Conservation (phyloP, 345 rosid genomes). For the Pugionium dolabratum region DNA sequence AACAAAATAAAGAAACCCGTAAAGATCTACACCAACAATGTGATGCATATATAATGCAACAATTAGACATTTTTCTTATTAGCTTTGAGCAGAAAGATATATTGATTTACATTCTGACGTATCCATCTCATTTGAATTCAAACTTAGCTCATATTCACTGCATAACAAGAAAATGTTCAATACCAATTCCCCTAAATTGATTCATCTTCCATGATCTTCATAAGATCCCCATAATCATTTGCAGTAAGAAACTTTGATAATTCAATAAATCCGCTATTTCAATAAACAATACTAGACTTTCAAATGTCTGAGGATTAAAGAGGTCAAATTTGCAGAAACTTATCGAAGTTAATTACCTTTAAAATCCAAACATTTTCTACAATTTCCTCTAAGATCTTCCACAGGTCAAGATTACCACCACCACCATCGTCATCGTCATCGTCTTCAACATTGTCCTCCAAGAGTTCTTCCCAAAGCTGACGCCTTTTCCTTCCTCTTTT, state of each 20-base stretch:
- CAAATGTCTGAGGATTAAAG: too few relatives aligned
- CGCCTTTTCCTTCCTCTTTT: slow-evolving; percentile 27
- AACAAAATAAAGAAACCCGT: slow-evolving; percentile 11
- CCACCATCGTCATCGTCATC: background rate
- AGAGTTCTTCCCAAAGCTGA: slow-evolving; percentile 39
- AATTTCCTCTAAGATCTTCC: slow-evolving; percentile 38
- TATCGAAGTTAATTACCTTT: slow-evolving; percentile 30
- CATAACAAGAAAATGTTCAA: background rate
- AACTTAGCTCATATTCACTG: slow-evolving; percentile 11
- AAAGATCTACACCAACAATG: slow-evolving; percentile 11
- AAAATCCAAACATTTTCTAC: slow-evolving; percentile 44
- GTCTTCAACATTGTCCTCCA: slow-evolving; percentile 37
- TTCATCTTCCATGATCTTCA: background rate
- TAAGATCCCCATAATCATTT: slow-evolving; percentile 1
- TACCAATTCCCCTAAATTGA: background rate
- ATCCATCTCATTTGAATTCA: slow-evolving; percentile 10
- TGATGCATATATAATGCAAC: background rate
- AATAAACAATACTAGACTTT: too few relatives aligned
- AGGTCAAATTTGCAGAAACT: background rate
- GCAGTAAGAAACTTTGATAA: background rate
- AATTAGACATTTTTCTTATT: background rate
- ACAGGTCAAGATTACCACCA: slow-evolving; percentile 18
- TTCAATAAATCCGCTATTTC: background rate
- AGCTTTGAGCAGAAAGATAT: slow-evolving; percentile 8
- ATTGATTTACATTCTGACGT: background rate